Percentiles rank a stretch among this genome's conserved stretches.
Conservation (phyloP, 768 basidiomycete species). For the Suillus occidentalis region DNA sequence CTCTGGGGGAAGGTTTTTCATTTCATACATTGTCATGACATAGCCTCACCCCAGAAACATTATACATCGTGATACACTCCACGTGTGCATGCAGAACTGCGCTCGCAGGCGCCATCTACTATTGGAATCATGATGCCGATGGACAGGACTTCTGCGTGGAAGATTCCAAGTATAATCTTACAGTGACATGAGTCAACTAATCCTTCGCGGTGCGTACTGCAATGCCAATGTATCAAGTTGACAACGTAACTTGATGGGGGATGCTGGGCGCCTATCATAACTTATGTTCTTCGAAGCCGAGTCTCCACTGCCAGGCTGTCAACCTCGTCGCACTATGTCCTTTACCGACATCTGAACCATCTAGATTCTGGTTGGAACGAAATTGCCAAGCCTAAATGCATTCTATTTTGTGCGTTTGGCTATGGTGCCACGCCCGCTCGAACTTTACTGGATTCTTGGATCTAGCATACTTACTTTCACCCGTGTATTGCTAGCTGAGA, state of each 20-base stretch:
- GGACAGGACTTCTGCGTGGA: not conserved
- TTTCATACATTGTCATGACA: not conserved
- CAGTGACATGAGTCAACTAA: not conserved
- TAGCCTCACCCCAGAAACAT: not conserved
- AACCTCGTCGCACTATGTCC: not conserved
- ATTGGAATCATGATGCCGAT: not conserved
- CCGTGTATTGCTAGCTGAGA: not conserved
- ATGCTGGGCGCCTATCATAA: not conserved
- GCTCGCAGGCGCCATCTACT: not conserved
- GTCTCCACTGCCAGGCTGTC: not conserved
- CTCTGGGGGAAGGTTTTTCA: not conserved
- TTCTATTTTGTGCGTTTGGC: not conserved
- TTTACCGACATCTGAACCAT: not conserved
- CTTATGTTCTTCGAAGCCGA: not conserved
- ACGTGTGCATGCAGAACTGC: not conserved
- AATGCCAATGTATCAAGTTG: not conserved
- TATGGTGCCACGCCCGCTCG: not conserved
- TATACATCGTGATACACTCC: not conserved
- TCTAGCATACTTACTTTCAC: not conserved
- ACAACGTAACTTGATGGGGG: not conserved
- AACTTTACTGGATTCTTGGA: not conserved
- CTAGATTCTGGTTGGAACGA: not conserved
- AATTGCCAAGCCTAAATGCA: not conserved
- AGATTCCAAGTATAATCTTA: not conserved
- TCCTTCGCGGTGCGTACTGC: not conserved